Percentiles rank a stretch among this genome's conserved stretches.
phyloP scores from a whole-genome alignment of 352 stramenopile species.

The Phytophthora litchii region DNA sequence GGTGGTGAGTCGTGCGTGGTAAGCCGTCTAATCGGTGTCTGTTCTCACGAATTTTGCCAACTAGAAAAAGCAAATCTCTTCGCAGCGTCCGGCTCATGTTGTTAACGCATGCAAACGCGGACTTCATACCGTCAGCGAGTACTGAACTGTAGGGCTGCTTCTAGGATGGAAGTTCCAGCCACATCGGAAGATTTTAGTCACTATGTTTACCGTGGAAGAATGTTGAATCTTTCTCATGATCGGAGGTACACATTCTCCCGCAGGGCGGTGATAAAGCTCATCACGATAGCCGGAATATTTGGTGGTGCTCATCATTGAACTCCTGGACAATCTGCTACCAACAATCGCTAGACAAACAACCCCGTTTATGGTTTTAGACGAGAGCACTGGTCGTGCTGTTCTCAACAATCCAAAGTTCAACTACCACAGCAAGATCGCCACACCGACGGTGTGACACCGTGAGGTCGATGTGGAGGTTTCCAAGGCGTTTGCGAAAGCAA shows the following conservation, averaged over 20 bases:
- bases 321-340: conserved; percentile 4
- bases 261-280: neutral
- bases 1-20: conserved; percentile 1
- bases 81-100: neutral
- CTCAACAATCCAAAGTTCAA: neutral
- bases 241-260: conserved; percentile 8
- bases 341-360: neutral
- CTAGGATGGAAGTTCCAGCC: too few species aligned
- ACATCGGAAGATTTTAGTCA: too few species aligned
- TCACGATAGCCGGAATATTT: conserved; percentile 9
- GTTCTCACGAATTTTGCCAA: conserved; percentile 4
- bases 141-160: neutral
- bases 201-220: too few species aligned
- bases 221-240: conserved; percentile 3
- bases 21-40: too few species aligned
- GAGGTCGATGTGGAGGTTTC: too few species aligned
- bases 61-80: conserved; percentile 14
- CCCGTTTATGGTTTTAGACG: neutral
- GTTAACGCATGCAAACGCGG: neutral
- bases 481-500: too few species aligned
- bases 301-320: conserved; percentile 19
- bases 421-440: conserved; percentile 3
- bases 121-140: neutral
- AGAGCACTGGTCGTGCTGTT: neutral
- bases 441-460: too few species aligned